Percentiles rank a stretch among this genome's conserved stretches.
Evolutionary conservation across 2,329 filamentous ascomycete genomes (phyloP).

Genomic region (Phialemoniopsis sp.): DNA sequence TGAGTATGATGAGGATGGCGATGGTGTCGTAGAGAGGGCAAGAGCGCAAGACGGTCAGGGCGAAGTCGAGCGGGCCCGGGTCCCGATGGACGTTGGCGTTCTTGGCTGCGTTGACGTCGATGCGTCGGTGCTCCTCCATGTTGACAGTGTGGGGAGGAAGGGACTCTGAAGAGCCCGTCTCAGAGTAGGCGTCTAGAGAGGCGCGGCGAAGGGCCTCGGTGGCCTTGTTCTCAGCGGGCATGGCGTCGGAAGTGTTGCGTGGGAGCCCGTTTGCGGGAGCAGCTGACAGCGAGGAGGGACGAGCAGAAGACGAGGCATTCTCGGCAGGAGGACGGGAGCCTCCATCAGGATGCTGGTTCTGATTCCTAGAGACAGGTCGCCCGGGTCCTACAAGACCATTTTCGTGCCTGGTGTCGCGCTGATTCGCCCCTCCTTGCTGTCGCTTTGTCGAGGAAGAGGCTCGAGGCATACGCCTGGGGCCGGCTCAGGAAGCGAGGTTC

Average conservation of each 20-base stretch:
- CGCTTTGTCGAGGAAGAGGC: slow-evolving; percentile 55
- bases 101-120: slow-evolving; percentile 67
- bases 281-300: slow-evolving; percentile 17
- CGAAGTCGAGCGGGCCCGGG: slow-evolving; percentile 69
- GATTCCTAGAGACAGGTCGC: slow-evolving; percentile 48
- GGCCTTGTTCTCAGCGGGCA: slow-evolving; percentile 34
- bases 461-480: slow-evolving; percentile 53
- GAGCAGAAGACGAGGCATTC: slow-evolving; percentile 16
- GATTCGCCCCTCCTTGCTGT: slow-evolving; percentile 57
- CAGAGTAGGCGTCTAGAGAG: slow-evolving; percentile 50
- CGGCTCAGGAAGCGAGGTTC: slow-evolving; percentile 35
- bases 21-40: slow-evolving; percentile 93
- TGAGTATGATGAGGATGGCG: slow-evolving; percentile 91
- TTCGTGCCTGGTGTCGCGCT: slow-evolving; percentile 76
- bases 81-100: slow-evolving; percentile 65
- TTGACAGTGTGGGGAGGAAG: slow-evolving; percentile 26
- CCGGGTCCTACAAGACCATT: slow-evolving; percentile 80
- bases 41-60: slow-evolving; percentile 81
- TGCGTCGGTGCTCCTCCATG: slow-evolving; percentile 55
- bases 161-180: slow-evolving; percentile 52
- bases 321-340: slow-evolving; percentile 11
- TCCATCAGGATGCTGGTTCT: slow-evolving; percentile 11
- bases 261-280: slow-evolving; percentile 5
- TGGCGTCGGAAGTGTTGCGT: slow-evolving; percentile 22
- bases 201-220: slow-evolving; percentile 36